These are phyloP conservation scores for Aureobasidium sp. DNA, from an alignment of 2,329 filamentous ascomycete genomes.

Conservation along the genomic window DNA sequence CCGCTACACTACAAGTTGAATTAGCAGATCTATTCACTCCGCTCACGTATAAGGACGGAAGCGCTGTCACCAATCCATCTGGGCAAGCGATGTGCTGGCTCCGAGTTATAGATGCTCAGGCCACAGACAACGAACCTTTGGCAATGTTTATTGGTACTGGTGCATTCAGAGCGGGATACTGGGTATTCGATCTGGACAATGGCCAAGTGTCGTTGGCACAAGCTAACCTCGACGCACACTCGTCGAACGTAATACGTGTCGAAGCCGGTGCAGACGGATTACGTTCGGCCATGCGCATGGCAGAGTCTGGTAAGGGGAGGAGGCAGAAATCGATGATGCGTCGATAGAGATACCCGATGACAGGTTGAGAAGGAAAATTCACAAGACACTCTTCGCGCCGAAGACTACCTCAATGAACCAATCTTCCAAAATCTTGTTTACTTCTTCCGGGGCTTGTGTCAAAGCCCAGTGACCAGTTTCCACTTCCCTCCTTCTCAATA, in stretches of 20 bases:
- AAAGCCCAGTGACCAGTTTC: slow-evolving; percentile 74
- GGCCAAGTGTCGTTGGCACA: slow-evolving; percentile 27
- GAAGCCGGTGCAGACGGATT: neutral
- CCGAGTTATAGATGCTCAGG: slow-evolving; percentile 16
- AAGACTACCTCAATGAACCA: neutral
- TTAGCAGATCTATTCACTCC: slow-evolving; percentile 5
- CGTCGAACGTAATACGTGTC: neutral
- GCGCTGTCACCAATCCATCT: neutral
- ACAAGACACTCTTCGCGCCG: neutral
- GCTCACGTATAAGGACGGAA: neutral
- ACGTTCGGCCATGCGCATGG: neutral
- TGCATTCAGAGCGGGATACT: slow-evolving; percentile 27
- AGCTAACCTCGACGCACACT: slow-evolving; percentile 15
- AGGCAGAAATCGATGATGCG: too few species aligned
- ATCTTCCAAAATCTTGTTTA: neutral
- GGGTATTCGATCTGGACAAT: slow-evolving; percentile 30
- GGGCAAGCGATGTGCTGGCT: slow-evolving; percentile 8
- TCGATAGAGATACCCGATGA: neutral
- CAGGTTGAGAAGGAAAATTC: neutral
- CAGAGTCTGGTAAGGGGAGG: too few species aligned
- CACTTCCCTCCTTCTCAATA: slow-evolving; percentile 45
- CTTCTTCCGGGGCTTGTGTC: slow-evolving; percentile 52
- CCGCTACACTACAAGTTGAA: neutral
- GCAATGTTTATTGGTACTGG: slow-evolving; percentile 19
- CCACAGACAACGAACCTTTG: too few species aligned